Conservation (phyloP, 768 basidiomycete genomes). For the Flagelloscypha sp. region DNA sequence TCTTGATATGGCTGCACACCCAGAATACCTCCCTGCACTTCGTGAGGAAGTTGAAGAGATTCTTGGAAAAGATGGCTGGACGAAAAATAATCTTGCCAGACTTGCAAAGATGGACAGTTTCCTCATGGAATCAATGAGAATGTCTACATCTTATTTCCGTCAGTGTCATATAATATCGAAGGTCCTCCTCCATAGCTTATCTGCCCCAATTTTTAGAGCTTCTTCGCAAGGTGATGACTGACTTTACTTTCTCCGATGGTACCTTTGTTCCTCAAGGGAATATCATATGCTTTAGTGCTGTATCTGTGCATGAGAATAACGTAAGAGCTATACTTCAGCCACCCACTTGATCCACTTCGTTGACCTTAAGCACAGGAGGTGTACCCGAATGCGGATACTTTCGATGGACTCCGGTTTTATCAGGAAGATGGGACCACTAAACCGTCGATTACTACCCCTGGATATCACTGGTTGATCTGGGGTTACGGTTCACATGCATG, state of each 20-base stretch:
- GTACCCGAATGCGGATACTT: slow-evolving; percentile 34
- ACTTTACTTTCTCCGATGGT: slow-evolving; percentile 23
- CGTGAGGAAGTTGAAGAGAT: slow-evolving; percentile 23
- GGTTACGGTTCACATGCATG: slow-evolving; percentile 29
- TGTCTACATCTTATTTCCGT: slow-evolving; percentile 12
- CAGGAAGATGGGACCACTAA: slow-evolving; percentile 17
- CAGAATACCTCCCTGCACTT: slow-evolving; percentile 17
- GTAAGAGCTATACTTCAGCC: slow-evolving; percentile 10
- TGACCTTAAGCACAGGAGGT: slow-evolving; percentile 13
- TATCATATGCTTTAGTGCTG: slow-evolving; percentile 15
- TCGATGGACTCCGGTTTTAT: slow-evolving; percentile 42
- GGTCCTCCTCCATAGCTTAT: too few species aligned
- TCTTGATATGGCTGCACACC: slow-evolving; percentile 20
- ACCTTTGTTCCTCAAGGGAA: slow-evolving; percentile 19
- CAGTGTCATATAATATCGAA: too few species aligned
- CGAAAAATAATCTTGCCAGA: slow-evolving; percentile 17
- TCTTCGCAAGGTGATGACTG: slow-evolving; percentile 15
- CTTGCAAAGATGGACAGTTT: slow-evolving; percentile 27
- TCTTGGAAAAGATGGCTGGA: slow-evolving; percentile 22
- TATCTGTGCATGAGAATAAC: slow-evolving; percentile 15
- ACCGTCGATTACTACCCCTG: slow-evolving; percentile 15
- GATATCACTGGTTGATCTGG: slow-evolving; percentile 23
- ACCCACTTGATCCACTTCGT: not conserved
- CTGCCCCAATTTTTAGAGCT: too few species aligned
- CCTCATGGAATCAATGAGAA: slow-evolving; percentile 23